These are phyloP conservation scores for Spathaspora sp. DNA, from an alignment of 805 yeast genomes.

Conservation along the genomic window DNA sequence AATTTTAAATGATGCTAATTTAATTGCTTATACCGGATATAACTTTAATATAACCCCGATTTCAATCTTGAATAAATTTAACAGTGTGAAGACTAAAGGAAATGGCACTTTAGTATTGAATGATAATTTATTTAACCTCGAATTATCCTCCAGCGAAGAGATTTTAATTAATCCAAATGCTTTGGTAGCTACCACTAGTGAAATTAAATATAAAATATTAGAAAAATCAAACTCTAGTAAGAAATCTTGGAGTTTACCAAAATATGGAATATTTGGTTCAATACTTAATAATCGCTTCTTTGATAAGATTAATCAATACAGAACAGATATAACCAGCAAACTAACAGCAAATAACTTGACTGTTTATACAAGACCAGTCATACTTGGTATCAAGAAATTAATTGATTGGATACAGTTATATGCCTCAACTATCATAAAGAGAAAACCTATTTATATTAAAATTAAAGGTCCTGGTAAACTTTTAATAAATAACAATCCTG, in stretches of 20 bases:
- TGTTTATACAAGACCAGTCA: not conserved
- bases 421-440: constrained; percentile 3
- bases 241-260: constrained; percentile 1
- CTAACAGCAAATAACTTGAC: not conserved
- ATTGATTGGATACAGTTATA: not conserved
- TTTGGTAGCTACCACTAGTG: constrained; percentile 32
- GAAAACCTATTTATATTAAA: constrained; percentile 16
- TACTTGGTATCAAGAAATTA: not conserved
- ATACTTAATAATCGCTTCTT: not conserved
- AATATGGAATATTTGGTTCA: constrained; percentile 1
- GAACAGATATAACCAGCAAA: not conserved
- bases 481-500: constrained; percentile 17
- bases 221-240: not conserved
- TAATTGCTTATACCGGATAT: constrained; percentile 49
- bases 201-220: constrained; percentile 3
- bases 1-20: constrained; percentile 28
- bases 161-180: constrained; percentile 36
- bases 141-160: constrained; percentile 31
- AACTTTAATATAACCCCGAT: constrained; percentile 15
- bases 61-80: constrained; percentile 15
- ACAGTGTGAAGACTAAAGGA: constrained; percentile 28
- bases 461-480: constrained; percentile 26
- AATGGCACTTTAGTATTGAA: constrained; percentile 38
- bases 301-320: not conserved
- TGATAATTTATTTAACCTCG: constrained; percentile 36